Evolutionary conservation across 2,329 filamentous ascomycete genomes (phyloP).

Genomic region (Ceratocystis papillata): DNA sequence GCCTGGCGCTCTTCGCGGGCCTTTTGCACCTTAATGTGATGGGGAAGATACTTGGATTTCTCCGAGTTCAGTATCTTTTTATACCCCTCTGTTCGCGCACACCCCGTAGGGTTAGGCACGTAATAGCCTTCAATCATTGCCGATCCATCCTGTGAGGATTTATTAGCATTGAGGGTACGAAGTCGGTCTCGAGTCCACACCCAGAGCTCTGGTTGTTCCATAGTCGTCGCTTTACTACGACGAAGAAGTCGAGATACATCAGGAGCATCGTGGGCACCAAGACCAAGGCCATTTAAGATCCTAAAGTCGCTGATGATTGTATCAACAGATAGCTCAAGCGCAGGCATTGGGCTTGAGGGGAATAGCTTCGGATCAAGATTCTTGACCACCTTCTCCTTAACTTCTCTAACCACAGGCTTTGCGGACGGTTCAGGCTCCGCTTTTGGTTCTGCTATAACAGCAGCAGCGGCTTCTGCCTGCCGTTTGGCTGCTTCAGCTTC

Average conservation of each 20-base stretch:
- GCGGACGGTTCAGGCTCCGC: constrained; percentile 38
- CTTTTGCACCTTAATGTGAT: constrained; percentile 92
- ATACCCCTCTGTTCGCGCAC: constrained; percentile 81
- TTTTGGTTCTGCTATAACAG: constrained; percentile 25
- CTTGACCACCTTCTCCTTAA: constrained; percentile 29
- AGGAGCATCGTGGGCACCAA: constrained; percentile 39
- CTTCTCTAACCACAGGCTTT: constrained; percentile 33
- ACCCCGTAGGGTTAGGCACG: constrained; percentile 73
- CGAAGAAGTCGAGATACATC: constrained; percentile 41
- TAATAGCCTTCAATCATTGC: constrained; percentile 54
- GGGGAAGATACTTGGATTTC: constrained; percentile 94
- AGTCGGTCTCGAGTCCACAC: constrained; percentile 48
- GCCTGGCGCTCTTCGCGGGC: constrained; percentile 84
- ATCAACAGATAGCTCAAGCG: constrained; percentile 37
- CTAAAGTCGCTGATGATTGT: constrained; percentile 35
- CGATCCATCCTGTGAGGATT: constrained; percentile 11
- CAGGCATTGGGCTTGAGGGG: constrained; percentile 39
- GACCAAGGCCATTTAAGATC: constrained; percentile 36
- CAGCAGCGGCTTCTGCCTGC: constrained; percentile 17
- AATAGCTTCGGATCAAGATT: constrained; percentile 39
- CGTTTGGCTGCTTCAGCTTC: constrained; percentile 52
- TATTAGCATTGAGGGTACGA: constrained; percentile 42
- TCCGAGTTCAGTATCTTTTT: constrained; percentile 95
- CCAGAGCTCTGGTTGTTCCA: constrained; percentile 45
- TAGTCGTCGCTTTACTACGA: constrained; percentile 33